Conservation (phyloP, 2,329 filamentous ascomycete species). For the Sporothrix inflata region DNA sequence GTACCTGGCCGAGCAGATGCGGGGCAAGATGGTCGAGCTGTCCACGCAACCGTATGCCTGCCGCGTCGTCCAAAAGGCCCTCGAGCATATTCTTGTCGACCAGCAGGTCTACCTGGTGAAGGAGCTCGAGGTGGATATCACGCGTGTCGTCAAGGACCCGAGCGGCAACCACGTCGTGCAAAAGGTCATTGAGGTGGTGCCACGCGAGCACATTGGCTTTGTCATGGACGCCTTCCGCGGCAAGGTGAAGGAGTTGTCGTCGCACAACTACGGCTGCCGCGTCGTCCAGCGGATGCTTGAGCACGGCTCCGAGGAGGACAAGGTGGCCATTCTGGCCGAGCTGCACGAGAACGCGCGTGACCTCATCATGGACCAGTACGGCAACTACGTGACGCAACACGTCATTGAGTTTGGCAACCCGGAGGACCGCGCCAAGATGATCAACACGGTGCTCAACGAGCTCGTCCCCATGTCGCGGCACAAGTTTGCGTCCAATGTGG, state of each 20-base stretch:
- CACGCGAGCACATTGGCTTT: constrained; percentile 77
- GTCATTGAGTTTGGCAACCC: constrained; percentile 78
- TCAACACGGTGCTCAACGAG: constrained; percentile 71
- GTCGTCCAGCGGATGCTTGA: constrained; percentile 93
- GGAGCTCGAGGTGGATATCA: constrained; percentile 76
- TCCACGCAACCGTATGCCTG: constrained; percentile 92
- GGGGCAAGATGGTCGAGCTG: constrained; percentile 76
- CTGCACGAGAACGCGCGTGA: constrained; percentile 71
- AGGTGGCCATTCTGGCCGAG: constrained; percentile 73
- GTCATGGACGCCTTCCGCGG: constrained; percentile 80
- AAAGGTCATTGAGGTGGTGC: constrained; percentile 83
- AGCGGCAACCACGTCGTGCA: constrained; percentile 98
- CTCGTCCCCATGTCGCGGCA: constrained; percentile 82
- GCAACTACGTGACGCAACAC: constrained; percentile 96
- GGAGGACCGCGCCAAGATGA: constrained; percentile 73
- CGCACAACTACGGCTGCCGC: constrained; percentile 85
- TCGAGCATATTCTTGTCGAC: constrained; percentile 89
- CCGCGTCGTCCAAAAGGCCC: constrained; percentile 93
- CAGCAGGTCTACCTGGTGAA: constrained; percentile 65
- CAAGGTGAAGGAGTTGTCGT: constrained; percentile 72
- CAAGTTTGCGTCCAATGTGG: constrained; percentile 96
- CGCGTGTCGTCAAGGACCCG: constrained; percentile 79
- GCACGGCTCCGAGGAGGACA: constrained; percentile 72
- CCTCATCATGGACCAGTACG: constrained; percentile 84
- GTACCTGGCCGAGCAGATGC: constrained; percentile 82